Evolutionary conservation across 1,284 basidiomycete genomes (phyloP), one percentile per base, ranked within the genome.

Genomic region (Sutorius eximius): DNA sequence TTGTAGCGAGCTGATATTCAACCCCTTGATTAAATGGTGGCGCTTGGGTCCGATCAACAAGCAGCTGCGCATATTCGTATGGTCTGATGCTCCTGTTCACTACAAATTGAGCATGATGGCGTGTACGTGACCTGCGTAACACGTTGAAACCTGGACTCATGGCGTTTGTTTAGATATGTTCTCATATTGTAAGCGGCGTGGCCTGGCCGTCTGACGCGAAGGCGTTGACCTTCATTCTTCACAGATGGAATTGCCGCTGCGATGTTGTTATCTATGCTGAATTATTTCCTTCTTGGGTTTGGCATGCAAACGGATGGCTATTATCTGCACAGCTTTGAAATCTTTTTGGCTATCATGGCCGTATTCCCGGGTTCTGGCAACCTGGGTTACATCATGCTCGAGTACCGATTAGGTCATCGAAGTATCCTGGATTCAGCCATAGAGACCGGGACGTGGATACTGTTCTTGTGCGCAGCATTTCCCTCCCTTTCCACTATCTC

Each of bases 41-140:
- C 74, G 73, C 46, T 66, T 80, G 54, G 90, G 91, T 3, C 91
- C 91, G 0, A 83, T 93, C 71, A 91, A 82, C 43, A 83, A 85
- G 58, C 88, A 93, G 59, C 78, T 92, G 41, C 82, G 83, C 34
- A 76, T 73, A 15, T 93, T 93, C 74, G 59, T 91, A 16, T 91
- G 89, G 88, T 87, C 85, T 0, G 71, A 68, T 41, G 88, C 87
- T 0, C 90, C 89, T 0, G 73, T 90, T 0, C 89, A 92, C 71
- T 93, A 92, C 78, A 94, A 93, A 76, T 76, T 92, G 64, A 80
- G 75, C 56, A 87, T 88, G 86, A 74, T 85, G 75, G 75, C 86
- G 1, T 87, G 83, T 83, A 82, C 78, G 88, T 88, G n/a, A 32
- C 9, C 13, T 29, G n/a, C 18, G 60, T 64, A 9, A 45, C 10